Conservation (phyloP, 179 eudicot species). For the Corrigiola litoralis region DNA sequence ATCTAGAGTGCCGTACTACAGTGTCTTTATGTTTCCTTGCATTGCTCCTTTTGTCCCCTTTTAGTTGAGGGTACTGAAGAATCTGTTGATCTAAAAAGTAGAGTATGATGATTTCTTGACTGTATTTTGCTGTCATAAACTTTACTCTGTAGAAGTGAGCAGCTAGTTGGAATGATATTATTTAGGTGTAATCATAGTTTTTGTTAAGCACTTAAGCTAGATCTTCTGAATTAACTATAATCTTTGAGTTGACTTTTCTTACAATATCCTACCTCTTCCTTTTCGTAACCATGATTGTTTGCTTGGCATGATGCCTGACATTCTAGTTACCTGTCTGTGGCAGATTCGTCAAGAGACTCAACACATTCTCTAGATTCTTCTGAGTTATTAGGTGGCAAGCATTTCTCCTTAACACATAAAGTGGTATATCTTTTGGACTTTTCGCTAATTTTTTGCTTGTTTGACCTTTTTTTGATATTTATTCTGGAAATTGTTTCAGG, state of each 20-base stretch:
- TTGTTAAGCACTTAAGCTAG: neutral
- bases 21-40: neutral
- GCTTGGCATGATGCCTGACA: neutral
- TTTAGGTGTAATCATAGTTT: neutral
- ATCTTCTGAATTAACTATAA: no score
- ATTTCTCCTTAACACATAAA: constrained; percentile 32
- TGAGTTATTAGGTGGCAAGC: constrained; percentile 29
- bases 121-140: no score
- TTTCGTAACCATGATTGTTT: neutral
- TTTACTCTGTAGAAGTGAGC: no score
- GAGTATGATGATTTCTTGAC: no score
- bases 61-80: no score
- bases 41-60: neutral
- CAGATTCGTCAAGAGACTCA: constrained; percentile 57
- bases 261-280: neutral
- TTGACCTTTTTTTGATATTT: neutral
- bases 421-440: constrained; percentile 38
- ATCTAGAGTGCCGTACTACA: neutral
- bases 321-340: neutral
- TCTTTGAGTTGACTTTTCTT: neutral
- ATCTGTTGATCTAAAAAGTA: no score
- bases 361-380: constrained; percentile 26
- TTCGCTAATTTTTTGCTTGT: neutral
- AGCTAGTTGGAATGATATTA: no score
- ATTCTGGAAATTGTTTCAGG: constrained; percentile 37